Base-by-base conservation (phyloP, 2,329 filamentous ascomycete genomes). In the Phaeosphaeriaceae sp. region DNA sequence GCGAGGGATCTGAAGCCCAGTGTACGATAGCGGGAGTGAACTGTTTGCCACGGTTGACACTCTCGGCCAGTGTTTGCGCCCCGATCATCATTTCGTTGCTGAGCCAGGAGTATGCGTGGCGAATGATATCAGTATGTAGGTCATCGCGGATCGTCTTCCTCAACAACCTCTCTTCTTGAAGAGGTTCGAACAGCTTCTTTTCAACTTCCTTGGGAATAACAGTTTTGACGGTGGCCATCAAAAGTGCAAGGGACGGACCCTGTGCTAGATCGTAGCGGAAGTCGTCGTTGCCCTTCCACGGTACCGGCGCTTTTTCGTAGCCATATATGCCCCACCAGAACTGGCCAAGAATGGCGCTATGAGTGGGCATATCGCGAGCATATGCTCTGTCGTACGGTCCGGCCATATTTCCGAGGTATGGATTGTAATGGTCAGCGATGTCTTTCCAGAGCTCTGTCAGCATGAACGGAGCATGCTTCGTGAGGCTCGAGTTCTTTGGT, bases 321-420 rank as follows among this genome's bases (percentile, higher is more conserved):
- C 80, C 81, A 52, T 75, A 81, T 10, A 82, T 62, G 4, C 78
- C 77, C 80, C 81, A 83, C 69, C 75, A 80, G 61, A 77, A 81
- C 53, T 80, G 67, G 11, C 76, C 74, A n/a, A 82, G 61, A 42
- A 82, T 78, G 0, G 79, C 70, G 1, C 76, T 78, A 58, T 82
- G 78, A 5, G 68, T 68, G 1, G 77, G 78, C 60, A 78, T 78
- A 57, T 80, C 78, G n/a, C 77, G 68, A 3, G 75, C 77, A 62
- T 79, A 79, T 7, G 77, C 77, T 15, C 77, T 70, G 59, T 79
- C 76, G 49, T 78, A 79, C 24, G 76, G 77, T 0, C 76, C 77
- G 0, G 68, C 77, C 52, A 78, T 65, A 52, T 77, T 77, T 1
- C 72, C 73, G 24, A 78, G 65, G 42, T 73, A 77, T 0, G 75